These are phyloP conservation scores for Hypoxylon sp. DNA, from an alignment of 2,329 filamentous ascomycete species.

Conservation along the genomic window DNA sequence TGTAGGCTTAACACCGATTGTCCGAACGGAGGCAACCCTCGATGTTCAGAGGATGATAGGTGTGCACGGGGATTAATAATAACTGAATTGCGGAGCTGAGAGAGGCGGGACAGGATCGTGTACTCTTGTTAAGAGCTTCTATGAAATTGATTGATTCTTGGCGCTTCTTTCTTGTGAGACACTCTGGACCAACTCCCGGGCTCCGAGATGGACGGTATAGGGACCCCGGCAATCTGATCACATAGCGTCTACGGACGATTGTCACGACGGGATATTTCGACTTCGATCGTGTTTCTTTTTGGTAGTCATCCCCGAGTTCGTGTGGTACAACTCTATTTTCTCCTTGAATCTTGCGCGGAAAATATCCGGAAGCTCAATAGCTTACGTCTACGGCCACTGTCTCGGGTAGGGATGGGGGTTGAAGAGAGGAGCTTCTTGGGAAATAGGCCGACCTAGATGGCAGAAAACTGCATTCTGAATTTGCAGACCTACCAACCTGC, in stretches of 20 bases:
- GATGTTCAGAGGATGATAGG: not conserved
- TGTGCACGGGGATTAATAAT: not conserved
- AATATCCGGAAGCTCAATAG: conserved; percentile 5
- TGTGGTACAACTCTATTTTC: conserved; percentile 5
- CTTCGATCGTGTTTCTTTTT: conserved; percentile 30
- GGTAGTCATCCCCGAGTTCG: not conserved
- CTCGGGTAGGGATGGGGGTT: conserved; percentile 18
- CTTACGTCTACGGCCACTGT: conserved; percentile 9
- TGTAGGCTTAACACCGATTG: conserved; percentile 4
- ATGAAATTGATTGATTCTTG: conserved; percentile 32
- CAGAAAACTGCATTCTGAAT: too few relatives aligned
- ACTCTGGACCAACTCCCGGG: conserved; percentile 16
- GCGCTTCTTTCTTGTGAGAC: conserved; percentile 23
- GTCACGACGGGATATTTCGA: conserved; percentile 25
- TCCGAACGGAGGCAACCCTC: conserved; percentile 1
- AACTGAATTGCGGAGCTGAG: conserved; percentile 7
- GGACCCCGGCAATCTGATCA: conserved; percentile 21
- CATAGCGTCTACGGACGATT: conserved; percentile 23
- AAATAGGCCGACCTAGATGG: too few relatives aligned
- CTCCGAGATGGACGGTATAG: conserved; percentile 17
- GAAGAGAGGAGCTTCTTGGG: not conserved
- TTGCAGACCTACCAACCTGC: too few relatives aligned
- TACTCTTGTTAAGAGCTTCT: conserved; percentile 5
- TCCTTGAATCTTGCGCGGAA: conserved; percentile 9
- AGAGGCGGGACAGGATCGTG: conserved; percentile 9